Evolutionary conservation across 768 basidiomycete genomes (phyloP).

Genomic region (Boletus vermiculosoides): DNA sequence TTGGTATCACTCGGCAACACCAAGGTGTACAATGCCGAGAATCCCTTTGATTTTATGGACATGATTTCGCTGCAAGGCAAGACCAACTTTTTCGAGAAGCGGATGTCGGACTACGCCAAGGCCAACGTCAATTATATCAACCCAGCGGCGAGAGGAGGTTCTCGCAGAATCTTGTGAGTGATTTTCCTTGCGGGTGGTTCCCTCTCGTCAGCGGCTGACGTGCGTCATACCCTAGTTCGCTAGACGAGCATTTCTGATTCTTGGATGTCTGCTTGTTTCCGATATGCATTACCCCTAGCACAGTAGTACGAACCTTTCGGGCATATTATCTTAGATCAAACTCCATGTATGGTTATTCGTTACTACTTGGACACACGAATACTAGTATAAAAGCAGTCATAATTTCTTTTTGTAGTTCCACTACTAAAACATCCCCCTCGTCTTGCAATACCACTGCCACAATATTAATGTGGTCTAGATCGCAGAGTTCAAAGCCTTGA

Average conservation of each 20-base stretch:
- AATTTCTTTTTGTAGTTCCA: no score
- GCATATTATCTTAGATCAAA: no score
- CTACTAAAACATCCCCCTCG: no score
- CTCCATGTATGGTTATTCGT: no score
- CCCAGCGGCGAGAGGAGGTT: neutral
- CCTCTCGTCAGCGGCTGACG: neutral
- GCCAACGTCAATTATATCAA: slow-evolving; percentile 47
- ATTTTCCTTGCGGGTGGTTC: neutral
- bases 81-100: slow-evolving; percentile 94
- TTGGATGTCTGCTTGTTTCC: neutral
- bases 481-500: no score
- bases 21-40: slow-evolving; percentile 68
- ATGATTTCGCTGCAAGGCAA: slow-evolving; percentile 93
- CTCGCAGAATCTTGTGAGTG: slow-evolving; percentile 38
- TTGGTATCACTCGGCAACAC: slow-evolving; percentile 82
- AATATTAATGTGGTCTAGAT: no score
- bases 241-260: slow-evolving; percentile 21
- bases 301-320: no score
- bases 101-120: slow-evolving; percentile 77
- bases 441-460: no score
- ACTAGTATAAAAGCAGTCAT: no score
- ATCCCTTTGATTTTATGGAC: slow-evolving; percentile 94
- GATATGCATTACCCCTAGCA: neutral
- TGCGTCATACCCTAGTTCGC: slow-evolving; percentile 1
- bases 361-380: no score